These are phyloP conservation scores for Curvularia verruculosa DNA, from an alignment of 2,329 filamentous ascomycete genomes.

Conservation along the genomic window DNA sequence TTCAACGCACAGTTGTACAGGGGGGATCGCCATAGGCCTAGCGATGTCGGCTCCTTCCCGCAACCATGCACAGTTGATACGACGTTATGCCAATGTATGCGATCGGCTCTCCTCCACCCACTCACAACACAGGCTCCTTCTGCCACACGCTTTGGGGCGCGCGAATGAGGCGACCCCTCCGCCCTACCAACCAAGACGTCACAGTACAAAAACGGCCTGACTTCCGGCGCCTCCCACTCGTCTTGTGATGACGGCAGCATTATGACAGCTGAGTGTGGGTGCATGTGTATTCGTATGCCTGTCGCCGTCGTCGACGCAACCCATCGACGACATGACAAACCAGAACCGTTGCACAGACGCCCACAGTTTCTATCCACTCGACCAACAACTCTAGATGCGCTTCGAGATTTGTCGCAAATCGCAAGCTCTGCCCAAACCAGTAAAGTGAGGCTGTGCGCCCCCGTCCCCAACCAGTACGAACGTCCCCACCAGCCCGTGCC, in stretches of 20 bases:
- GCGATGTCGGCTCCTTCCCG: constrained; percentile 22
- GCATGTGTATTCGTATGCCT: no score
- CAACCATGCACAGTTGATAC: constrained; percentile 16
- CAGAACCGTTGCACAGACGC: no score
- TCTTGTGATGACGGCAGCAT: constrained; percentile 1
- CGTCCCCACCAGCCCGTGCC: constrained; percentile 8
- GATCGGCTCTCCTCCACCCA: constrained; percentile 29
- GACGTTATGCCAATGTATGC: constrained; percentile 16
- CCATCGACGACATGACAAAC: not conserved
- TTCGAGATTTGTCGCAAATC: no score
- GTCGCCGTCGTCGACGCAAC: not conserved
- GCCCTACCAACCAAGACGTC: constrained; percentile 1
- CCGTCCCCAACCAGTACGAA: constrained; percentile 1
- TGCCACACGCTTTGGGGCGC: not conserved
- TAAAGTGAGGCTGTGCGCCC: constrained; percentile 12
- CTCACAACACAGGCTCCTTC: constrained; percentile 11
- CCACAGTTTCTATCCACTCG: no score
- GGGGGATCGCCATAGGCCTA: constrained; percentile 21
- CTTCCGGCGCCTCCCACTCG: not conserved
- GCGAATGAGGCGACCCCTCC: constrained; percentile 15
- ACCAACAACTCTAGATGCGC: not conserved
- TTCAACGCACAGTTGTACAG: constrained; percentile 17
- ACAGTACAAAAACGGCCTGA: not conserved
- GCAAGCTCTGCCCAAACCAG: constrained; percentile 22
- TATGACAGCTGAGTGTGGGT: constrained; percentile 1